phyloP scores from a whole-genome alignment of 768 basidiomycete genomes.

The Roridomyces roridus region DNA sequence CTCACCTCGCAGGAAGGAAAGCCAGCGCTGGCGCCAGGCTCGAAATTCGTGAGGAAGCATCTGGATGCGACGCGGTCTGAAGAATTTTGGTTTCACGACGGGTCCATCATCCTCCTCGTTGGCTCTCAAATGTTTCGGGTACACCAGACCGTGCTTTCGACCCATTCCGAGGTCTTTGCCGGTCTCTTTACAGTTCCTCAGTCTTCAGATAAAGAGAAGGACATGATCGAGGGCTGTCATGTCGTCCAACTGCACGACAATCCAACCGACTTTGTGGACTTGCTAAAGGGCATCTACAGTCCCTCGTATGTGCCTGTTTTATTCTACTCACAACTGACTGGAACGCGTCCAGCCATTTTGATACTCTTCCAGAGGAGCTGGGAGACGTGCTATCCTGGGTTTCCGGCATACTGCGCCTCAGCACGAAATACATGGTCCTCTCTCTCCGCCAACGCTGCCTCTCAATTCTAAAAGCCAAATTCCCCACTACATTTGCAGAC shows the following conservation, averaged over 20 bases:
- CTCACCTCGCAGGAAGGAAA: too few relatives aligned
- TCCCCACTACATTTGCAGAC: constrained; percentile 46
- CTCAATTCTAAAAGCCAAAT: constrained; percentile 46
- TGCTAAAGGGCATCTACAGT: constrained; percentile 59
- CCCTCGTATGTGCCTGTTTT: constrained; percentile 39
- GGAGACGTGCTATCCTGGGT: constrained; percentile 52
- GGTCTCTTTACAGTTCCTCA: constrained; percentile 67
- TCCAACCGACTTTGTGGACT: constrained; percentile 51
- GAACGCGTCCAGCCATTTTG: constrained; percentile 39
- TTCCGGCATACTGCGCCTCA: constrained; percentile 63
- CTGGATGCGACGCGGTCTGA: constrained; percentile 31
- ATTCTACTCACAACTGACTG: neutral
- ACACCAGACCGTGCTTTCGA: constrained; percentile 51
- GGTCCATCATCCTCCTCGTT: constrained; percentile 50
- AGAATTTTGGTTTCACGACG: constrained; percentile 54
- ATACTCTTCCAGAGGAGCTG: constrained; percentile 45
- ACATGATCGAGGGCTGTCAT: constrained; percentile 54
- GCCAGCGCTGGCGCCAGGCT: neutral
- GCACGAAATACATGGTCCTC: constrained; percentile 65
- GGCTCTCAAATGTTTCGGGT: constrained; percentile 48
- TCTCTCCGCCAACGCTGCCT: constrained; percentile 60
- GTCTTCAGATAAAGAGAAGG: constrained; percentile 26
- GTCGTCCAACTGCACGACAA: constrained; percentile 57
- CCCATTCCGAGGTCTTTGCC: constrained; percentile 70
- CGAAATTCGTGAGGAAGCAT: constrained; percentile 17